These are phyloP conservation scores for Mycena polygramma DNA, from an alignment of 768 basidiomycete genomes.

Conservation along the genomic window DNA sequence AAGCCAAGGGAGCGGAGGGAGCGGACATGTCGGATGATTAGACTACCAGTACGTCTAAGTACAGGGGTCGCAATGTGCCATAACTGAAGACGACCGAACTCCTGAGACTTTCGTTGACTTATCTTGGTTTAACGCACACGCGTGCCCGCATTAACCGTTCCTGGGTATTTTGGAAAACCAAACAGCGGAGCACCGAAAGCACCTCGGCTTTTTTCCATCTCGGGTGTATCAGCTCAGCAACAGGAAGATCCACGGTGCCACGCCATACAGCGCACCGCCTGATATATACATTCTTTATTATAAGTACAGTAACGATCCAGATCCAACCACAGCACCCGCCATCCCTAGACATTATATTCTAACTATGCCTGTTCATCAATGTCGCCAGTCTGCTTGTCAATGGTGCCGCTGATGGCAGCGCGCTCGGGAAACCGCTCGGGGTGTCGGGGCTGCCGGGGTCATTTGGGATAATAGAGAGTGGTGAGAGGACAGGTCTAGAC, in stretches of 20 bases:
- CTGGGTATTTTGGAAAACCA: constrained; percentile 17
- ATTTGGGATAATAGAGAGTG: neutral
- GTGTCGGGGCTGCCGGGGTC: neutral
- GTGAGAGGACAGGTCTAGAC: neutral
- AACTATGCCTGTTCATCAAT: constrained; percentile 1
- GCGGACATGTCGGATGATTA: constrained; percentile 64
- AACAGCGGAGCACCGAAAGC: neutral
- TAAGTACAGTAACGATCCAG: neutral
- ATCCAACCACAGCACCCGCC: neutral
- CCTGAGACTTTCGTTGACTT: no score
- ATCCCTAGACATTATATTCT: neutral
- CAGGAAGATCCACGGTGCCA: constrained; percentile 5
- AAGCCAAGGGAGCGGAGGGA: constrained; percentile 59
- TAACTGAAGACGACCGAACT: neutral
- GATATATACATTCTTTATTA: neutral
- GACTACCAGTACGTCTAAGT: constrained; percentile 14
- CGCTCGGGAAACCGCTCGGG: constrained; percentile 5
- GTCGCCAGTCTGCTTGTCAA: constrained; percentile 6
- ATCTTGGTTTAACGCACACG: neutral
- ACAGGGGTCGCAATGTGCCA: constrained; percentile 3
- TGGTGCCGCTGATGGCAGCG: neutral
- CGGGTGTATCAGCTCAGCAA: neutral
- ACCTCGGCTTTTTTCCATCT: constrained; percentile 21
- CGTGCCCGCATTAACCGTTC: neutral
- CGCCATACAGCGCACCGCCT: neutral